Evolutionary conservation across 352 stramenopile genomes (phyloP), one percentile per base, ranked within the genome.

Genomic region (Blastocystis sp.): DNA sequence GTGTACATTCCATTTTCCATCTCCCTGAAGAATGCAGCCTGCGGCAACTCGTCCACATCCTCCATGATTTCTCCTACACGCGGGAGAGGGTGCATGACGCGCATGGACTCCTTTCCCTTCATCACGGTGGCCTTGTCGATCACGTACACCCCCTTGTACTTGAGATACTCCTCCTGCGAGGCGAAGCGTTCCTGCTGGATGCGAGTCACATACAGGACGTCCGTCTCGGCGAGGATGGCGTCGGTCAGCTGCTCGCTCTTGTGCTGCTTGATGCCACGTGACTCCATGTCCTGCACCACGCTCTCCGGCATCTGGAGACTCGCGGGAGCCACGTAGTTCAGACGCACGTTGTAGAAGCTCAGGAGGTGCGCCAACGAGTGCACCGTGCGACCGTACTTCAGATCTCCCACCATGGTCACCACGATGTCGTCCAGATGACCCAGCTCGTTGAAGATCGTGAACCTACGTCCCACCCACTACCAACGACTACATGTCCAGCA

Each of bases 401-500:
- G 94, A 92, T 99, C 97, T 41, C 97, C 97, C 45, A 99, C 93
- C 92, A 99, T 94, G 11, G 97, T 97, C 45, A 99, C 93, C 47
- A 95, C 94, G 89, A 97, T 97, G 69, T 93, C 92, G 63, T 92
- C 90, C 18, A 95, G 89, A 34, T 92, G 92, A 45, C 92, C 53
- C 23, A 88, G 43, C 29, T 98, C 93, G 92, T 99, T 94, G 20
- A 96, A 97, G 79, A 92, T 91, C 7, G 90, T 91, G 43, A 92
- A 76, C 43, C 84, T 87, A 34, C 4, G 4, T 79, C 23, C 59
- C 15, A 91, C 97, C 94, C 80, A 93, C 94, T 87, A 94, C 94
- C 88, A 98, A 98, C 47, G 96, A 98, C 92, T 98, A 99, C 37
- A 98, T 90, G 91, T 99, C 97, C 90, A 99, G 94, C 69, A 99